phyloP scores from a whole-genome alignment of 2,329 filamentous ascomycete genomes.

The Xylariaceae sp. region DNA sequence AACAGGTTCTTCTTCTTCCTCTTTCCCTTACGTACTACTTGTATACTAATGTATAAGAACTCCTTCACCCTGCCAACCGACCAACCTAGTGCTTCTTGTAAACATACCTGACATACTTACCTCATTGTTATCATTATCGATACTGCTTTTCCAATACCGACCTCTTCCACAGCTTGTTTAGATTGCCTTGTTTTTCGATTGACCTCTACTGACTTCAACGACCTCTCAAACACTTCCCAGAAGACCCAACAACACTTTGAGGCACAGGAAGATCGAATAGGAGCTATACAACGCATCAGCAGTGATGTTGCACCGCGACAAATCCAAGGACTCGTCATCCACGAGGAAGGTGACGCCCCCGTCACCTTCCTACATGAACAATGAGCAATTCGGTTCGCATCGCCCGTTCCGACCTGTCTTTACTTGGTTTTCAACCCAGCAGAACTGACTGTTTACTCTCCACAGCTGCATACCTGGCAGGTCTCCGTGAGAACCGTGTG shows the following conservation, averaged over 20 bases:
- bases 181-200: too few species aligned
- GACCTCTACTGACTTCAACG: too few species aligned
- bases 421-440: conserved; percentile 6
- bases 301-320: conserved; percentile 27
- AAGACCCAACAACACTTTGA: background rate
- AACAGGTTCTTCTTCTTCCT: conserved; percentile 4
- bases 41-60: conserved; percentile 4
- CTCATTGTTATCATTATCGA: too few species aligned
- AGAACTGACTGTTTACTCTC: conserved; percentile 10
- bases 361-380: conserved; percentile 61
- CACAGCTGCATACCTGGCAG: conserved; percentile 57
- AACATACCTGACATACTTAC: too few species aligned
- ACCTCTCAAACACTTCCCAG: background rate
- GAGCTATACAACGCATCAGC: too few species aligned
- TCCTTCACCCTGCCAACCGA: conserved; percentile 13
- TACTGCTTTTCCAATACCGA: too few species aligned
- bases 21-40: background rate
- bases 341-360: conserved; percentile 56
- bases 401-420: conserved; percentile 5
- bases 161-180: too few species aligned
- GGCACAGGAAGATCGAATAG: background rate
- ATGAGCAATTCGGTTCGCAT: conserved; percentile 61
- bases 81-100: too few species aligned
- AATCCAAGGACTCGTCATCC: conserved; percentile 33
- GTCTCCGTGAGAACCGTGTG: conserved; percentile 64